Conservation (phyloP, 1,284 basidiomycete genomes). For the Microbotryum saponariae region DNA sequence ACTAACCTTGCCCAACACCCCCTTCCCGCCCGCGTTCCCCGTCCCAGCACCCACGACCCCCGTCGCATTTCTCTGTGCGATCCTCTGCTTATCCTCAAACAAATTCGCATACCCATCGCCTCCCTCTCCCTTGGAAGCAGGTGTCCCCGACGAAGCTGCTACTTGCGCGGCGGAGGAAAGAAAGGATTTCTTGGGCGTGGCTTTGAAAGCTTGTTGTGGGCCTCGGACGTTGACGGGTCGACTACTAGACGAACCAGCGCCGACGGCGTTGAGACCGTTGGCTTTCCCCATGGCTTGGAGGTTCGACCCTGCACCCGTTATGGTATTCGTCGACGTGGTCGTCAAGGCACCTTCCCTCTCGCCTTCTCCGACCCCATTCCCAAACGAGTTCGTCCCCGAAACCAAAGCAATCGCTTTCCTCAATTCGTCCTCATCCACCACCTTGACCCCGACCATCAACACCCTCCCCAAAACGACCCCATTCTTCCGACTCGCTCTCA, state of each 20-base stretch:
- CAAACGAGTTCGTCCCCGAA: background rate
- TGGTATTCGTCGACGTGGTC: background rate
- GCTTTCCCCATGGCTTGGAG: background rate
- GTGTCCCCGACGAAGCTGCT: background rate
- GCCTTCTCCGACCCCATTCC: background rate
- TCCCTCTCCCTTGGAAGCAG: slow-evolving; percentile 2
- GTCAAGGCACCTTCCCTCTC: background rate
- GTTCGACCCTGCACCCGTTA: background rate
- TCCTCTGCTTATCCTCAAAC: slow-evolving; percentile 31
- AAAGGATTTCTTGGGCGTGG: slow-evolving; percentile 22
- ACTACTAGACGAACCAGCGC: slow-evolving; percentile 13
- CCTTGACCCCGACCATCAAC: slow-evolving; percentile 70
- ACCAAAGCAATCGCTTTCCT: slow-evolving; percentile 4
- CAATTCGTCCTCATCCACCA: slow-evolving; percentile 48
- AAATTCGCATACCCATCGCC: slow-evolving; percentile 29
- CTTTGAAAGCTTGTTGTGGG: slow-evolving; percentile 27
- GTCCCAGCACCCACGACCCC: slow-evolving; percentile 12
- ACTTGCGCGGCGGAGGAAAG: slow-evolving; percentile 3
- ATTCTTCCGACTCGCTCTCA: slow-evolving; percentile 65
- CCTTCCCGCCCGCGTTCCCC: slow-evolving; percentile 21
- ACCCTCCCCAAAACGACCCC: slow-evolving; percentile 63
- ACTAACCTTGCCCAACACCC: slow-evolving; percentile 30
- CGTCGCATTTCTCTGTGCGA: background rate
- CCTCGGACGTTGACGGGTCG: slow-evolving; percentile 28
- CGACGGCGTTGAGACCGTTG: slow-evolving; percentile 1